Evolutionary conservation across 1,284 basidiomycete species (phyloP).

Genomic region (Tilletia indica): DNA sequence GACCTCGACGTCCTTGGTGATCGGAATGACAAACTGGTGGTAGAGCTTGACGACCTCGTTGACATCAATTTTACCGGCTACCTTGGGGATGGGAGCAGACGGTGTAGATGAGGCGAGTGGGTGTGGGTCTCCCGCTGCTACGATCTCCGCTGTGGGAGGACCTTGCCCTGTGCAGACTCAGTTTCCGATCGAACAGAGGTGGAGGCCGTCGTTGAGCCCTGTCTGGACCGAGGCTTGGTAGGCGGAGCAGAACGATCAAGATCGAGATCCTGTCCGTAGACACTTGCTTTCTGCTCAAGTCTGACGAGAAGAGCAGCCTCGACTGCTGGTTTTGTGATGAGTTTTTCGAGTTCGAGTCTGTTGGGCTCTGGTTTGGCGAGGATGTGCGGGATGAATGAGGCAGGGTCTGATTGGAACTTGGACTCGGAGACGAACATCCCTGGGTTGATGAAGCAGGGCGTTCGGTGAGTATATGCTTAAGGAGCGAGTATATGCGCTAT

Average conservation of each 20-base stretch:
- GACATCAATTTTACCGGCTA: conserved; percentile 74
- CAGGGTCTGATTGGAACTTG: conserved; percentile 82
- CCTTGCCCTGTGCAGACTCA: conserved; percentile 24
- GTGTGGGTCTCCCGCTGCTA: not conserved
- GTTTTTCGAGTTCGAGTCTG: conserved; percentile 67
- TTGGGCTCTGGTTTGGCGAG: conserved; percentile 63
- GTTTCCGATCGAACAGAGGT: conserved; percentile 19
- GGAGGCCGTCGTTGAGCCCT: not conserved
- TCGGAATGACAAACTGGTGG: conserved; percentile 88
- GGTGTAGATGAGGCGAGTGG: conserved; percentile 7
- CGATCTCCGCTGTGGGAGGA: not conserved
- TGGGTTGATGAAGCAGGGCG: not conserved
- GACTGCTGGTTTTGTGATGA: conserved; percentile 96
- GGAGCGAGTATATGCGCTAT: not conserved
- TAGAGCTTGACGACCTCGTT: conserved; percentile 90
- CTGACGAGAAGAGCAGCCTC: conserved; percentile 82
- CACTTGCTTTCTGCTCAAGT: conserved; percentile 82
- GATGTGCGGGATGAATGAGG: conserved; percentile 88
- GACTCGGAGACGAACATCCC: conserved; percentile 97
- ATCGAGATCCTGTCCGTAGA: conserved; percentile 87
- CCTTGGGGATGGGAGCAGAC: conserved; percentile 16
- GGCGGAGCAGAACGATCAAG: conserved; percentile 23
- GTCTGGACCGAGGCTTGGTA: not conserved
- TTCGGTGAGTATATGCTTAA: not conserved
- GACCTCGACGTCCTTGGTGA: conserved; percentile 98